Evolutionary conservation across 768 basidiomycete species (phyloP).

Genomic region (Suillus decipiens): DNA sequence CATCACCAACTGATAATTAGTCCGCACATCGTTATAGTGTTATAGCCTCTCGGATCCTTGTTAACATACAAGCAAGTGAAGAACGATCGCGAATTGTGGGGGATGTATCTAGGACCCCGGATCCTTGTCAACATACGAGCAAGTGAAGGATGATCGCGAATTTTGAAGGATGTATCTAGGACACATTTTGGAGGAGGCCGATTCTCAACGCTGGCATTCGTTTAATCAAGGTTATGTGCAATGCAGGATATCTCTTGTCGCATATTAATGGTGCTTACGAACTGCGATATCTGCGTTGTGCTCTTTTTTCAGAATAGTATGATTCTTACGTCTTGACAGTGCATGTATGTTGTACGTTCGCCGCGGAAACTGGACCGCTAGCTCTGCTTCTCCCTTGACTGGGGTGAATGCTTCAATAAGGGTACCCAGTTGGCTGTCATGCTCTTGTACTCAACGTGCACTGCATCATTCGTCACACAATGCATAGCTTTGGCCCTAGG

Average conservation of each 20-base stretch:
- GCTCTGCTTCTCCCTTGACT: no score
- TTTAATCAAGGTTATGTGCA: not conserved
- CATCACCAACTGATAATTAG: not conserved
- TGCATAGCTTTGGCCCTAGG: no score
- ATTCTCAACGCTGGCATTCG: not conserved
- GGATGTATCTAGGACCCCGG: not conserved
- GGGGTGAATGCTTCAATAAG: no score
- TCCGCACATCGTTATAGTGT: constrained; percentile 7
- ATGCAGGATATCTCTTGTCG: not conserved
- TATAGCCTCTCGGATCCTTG: constrained; percentile 7
- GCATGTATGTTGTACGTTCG: no score
- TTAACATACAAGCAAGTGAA: constrained; percentile 9
- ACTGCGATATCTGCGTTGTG: no score
- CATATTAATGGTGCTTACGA: not conserved
- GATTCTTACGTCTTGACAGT: no score
- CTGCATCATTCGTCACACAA: no score
- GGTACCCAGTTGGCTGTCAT: no score
- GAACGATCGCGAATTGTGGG: not conserved
- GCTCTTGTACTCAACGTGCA: no score
- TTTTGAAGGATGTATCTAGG: not conserved
- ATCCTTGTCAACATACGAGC: constrained; percentile 9
- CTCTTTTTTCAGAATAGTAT: not conserved
- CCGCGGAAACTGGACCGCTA: no score
- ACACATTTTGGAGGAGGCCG: not conserved
- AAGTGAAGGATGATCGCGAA: not conserved